A percentile compares a stretch with the other conserved stretches of the same genome.
Conservation (phyloP, 257 asterid species). For the Apocynum venetum region DNA sequence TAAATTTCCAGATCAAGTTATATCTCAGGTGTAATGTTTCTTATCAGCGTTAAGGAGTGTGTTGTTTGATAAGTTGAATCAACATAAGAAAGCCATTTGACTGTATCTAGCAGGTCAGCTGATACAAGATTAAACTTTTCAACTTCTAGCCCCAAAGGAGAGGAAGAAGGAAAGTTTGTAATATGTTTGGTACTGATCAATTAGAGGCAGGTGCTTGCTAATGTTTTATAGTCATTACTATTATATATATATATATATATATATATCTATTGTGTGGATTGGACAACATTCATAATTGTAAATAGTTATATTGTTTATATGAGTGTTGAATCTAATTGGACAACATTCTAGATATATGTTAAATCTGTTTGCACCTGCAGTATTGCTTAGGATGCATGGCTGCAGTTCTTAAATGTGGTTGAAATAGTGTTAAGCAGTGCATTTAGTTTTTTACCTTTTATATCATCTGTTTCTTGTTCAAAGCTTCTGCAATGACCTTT, state of each 20-base stretch:
- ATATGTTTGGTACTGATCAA: background rate
- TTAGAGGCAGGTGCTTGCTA: constrained; percentile 6
- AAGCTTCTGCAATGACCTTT: no score
- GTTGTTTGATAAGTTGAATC: constrained; percentile 1
- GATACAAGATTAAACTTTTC: background rate
- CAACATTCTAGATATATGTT: background rate
- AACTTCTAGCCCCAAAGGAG: constrained; percentile 1
- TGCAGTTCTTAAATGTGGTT: background rate
- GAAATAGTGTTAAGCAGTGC: no score
- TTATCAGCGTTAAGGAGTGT: constrained; percentile 6
- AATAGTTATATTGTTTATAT: background rate
- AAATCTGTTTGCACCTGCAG: background rate
- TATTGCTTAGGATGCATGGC: background rate
- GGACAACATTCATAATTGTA: constrained; percentile 12
- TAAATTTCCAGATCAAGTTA: constrained; percentile 1
- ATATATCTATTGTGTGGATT: constrained; percentile 4
- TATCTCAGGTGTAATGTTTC: background rate
- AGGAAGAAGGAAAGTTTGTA: constrained; percentile 2
- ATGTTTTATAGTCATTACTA: background rate
- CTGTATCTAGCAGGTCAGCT: constrained; percentile 5
- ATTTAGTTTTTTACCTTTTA: no score
- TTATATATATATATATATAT: no score
- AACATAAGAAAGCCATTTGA: background rate
- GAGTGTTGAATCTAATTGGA: background rate
- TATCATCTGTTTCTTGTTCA: no score